Conservation (phyloP, 2,329 filamentous ascomycete species). For the Blumeria hordei region DNA sequence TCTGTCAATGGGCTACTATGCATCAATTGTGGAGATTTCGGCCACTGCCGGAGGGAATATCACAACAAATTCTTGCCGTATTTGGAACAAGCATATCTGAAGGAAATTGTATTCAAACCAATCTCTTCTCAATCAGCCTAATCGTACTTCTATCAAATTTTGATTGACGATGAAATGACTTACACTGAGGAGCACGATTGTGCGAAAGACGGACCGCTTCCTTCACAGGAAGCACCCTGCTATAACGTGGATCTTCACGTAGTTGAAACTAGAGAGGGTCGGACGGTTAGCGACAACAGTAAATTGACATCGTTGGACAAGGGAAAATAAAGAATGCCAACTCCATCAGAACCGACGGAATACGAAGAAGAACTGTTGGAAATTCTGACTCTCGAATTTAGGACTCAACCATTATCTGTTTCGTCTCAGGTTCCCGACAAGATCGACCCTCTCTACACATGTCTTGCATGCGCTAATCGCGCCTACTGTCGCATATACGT, state of each 20-base stretch:
- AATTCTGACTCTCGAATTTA: too few species aligned
- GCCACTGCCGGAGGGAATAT: background rate
- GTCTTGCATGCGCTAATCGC: too few species aligned
- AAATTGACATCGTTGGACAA: background rate
- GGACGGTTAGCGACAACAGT: background rate
- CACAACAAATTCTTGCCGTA: background rate
- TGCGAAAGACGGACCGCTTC: background rate
- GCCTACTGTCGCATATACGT: too few species aligned
- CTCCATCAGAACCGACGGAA: background rate
- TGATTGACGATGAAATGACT: background rate
- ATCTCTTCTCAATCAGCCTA: background rate
- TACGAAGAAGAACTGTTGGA: too few species aligned
- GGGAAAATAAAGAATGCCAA: background rate
- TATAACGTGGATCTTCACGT: background rate
- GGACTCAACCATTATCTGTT: too few species aligned
- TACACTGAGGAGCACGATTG: background rate
- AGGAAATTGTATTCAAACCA: background rate
- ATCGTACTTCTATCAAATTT: background rate
- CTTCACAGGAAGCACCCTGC: background rate
- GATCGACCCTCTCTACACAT: too few species aligned
- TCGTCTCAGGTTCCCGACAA: too few species aligned
- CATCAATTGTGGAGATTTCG: background rate
- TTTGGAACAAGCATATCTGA: background rate
- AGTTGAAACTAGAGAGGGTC: background rate
- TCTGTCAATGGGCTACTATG: background rate